phyloP scores from a whole-genome alignment of 257 asterid genomes.

The Fraxinus americana region DNA sequence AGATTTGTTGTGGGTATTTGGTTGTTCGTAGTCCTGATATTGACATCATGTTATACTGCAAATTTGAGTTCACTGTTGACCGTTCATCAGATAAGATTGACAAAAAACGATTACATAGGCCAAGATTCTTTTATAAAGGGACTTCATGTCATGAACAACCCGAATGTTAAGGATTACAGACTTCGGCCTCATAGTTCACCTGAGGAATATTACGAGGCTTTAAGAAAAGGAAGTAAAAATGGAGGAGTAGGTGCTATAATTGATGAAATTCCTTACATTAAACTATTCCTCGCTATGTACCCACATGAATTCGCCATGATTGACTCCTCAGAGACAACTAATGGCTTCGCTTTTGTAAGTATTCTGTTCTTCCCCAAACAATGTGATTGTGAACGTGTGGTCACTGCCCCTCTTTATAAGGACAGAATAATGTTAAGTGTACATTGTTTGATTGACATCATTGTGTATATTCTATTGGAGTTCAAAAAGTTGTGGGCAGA shows the following conservation, averaged over 20 bases:
- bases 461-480: too few species aligned
- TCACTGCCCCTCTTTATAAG: background rate
- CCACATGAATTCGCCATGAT: constrained; percentile 33
- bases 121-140: constrained; percentile 15
- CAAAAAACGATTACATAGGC: constrained; percentile 34
- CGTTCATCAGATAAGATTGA: constrained; percentile 31
- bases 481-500: too few species aligned
- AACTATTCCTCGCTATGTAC: constrained; percentile 29
- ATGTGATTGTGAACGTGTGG: too few species aligned
- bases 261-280: constrained; percentile 49
- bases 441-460: too few species aligned
- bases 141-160: constrained; percentile 10
- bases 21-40: constrained; percentile 50
- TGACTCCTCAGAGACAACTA: constrained; percentile 22
- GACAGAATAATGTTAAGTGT: too few species aligned
- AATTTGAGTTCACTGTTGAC: constrained; percentile 53
- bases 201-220: constrained; percentile 23
- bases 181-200: constrained; percentile 7
- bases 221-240: constrained; percentile 37
- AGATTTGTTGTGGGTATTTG: constrained; percentile 45
- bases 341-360: constrained; percentile 52
- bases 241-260: constrained; percentile 49
- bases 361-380: background rate
- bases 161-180: constrained; percentile 26
- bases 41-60: constrained; percentile 53